These are phyloP conservation scores for Zygoascus meyerae DNA, from an alignment of 1,139 yeast species.

Conservation along the genomic window DNA sequence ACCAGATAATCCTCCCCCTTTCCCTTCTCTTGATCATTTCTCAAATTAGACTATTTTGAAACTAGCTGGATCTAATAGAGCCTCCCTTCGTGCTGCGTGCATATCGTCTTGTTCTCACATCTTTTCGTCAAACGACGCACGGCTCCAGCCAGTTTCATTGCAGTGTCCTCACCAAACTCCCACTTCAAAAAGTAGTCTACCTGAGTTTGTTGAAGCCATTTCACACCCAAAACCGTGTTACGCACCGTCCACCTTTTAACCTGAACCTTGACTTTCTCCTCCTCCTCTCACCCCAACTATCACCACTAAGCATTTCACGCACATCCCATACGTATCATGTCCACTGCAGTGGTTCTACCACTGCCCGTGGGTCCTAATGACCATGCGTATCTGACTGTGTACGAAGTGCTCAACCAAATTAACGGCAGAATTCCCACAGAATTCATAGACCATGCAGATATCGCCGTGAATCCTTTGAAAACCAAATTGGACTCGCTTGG, in stretches of 20 bases:
- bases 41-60: too few species aligned
- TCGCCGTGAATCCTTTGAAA: neutral
- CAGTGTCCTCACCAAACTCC: neutral
- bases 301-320: neutral
- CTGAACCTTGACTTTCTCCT: neutral
- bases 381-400: conserved; percentile 20
- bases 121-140: neutral
- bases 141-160: neutral
- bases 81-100: too few species aligned
- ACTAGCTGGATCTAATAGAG: too few species aligned
- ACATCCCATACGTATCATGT: conserved; percentile 6
- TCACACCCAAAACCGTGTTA: neutral
- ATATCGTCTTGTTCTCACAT: too few species aligned
- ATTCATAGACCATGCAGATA: conserved; percentile 7
- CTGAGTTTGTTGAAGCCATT: neutral
- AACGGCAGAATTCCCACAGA: conserved; percentile 9
- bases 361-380: conserved; percentile 14
- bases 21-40: too few species aligned
- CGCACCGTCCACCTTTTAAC: conserved; percentile 1
- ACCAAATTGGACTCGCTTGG: conserved; percentile 18
- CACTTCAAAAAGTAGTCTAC: neutral
- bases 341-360: conserved; percentile 11
- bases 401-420: conserved; percentile 15
- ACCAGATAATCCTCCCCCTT: too few species aligned
- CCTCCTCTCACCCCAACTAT: neutral